Conservation (phyloP, 345 rosid species). For the Murraya koenigii region DNA sequence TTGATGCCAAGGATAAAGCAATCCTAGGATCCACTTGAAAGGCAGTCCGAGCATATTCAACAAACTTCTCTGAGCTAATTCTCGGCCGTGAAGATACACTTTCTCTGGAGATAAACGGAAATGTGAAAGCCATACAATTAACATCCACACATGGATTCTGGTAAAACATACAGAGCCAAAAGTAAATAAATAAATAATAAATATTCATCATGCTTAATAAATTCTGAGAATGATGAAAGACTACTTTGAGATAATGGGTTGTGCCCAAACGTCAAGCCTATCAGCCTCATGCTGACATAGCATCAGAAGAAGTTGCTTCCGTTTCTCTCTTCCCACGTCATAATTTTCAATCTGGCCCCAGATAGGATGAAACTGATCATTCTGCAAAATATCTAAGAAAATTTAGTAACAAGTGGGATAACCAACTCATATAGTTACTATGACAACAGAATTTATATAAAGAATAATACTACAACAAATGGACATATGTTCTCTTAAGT, state of each 20-base stretch:
- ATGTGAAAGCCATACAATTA: slow-evolving; percentile 12
- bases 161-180: neutral
- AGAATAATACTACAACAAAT: neutral
- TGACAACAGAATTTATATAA: slow-evolving; percentile 1
- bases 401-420: slow-evolving; percentile 18
- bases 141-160: neutral
- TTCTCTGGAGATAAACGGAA: slow-evolving; percentile 56
- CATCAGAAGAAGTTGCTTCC: slow-evolving; percentile 93
- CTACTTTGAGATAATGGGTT: slow-evolving; percentile 88
- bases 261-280: slow-evolving; percentile 99
- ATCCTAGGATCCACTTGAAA: slow-evolving; percentile 90
- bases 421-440: neutral
- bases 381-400: slow-evolving; percentile 43
- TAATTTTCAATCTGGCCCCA: slow-evolving; percentile 98
- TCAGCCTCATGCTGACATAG: slow-evolving; percentile 97
- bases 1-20: slow-evolving; percentile 74
- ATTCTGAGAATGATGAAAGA: neutral
- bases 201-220: neutral
- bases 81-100: slow-evolving; percentile 52
- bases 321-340: slow-evolving; percentile 69
- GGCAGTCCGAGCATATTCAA: slow-evolving; percentile 80
- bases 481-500: neutral
- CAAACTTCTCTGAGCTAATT: slow-evolving; percentile 82
- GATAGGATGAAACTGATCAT: slow-evolving; percentile 71
- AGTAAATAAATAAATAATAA: neutral